These are phyloP conservation scores for Penicillium olsonii DNA, from an alignment of 2,329 filamentous ascomycete genomes.

Conservation along the genomic window DNA sequence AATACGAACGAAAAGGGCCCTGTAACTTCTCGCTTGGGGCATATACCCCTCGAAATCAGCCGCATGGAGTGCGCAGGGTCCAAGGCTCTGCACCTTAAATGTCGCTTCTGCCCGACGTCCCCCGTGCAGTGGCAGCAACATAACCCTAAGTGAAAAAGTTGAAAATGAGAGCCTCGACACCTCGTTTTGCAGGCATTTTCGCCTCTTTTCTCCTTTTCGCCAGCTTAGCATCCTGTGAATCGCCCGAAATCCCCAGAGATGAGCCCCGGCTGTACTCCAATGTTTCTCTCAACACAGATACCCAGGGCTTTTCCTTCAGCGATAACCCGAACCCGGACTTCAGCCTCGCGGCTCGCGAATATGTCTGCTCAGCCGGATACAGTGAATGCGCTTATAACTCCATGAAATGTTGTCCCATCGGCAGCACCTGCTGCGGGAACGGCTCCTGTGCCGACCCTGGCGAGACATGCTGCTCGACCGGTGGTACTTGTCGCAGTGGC, in stretches of 20 bases:
- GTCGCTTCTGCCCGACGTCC: neutral
- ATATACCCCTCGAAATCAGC: neutral
- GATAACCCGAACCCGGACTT: constrained; percentile 13
- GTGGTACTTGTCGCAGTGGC: constrained; percentile 17
- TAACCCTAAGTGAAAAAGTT: neutral
- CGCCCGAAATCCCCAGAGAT: neutral
- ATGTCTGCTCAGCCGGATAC: constrained; percentile 13
- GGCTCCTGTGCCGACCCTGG: constrained; percentile 17
- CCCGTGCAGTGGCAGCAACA: neutral
- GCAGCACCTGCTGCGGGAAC: constrained; percentile 14
- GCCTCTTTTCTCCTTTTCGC: neutral
- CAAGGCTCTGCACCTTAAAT: neutral
- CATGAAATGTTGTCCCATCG: constrained; percentile 13
- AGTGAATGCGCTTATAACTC: constrained; percentile 14
- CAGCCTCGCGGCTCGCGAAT: constrained; percentile 22
- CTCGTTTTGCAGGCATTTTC: neutral
- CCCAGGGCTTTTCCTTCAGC: neutral
- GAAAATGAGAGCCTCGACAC: constrained; percentile 2
- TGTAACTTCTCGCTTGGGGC: neutral
- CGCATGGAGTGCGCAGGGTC: neutral
- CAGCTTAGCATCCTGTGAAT: neutral
- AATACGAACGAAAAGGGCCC: constrained; percentile 2
- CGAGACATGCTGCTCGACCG: constrained; percentile 13
- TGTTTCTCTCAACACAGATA: constrained; percentile 4
- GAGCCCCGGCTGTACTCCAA: constrained; percentile 16